phyloP scores from a whole-genome alignment of 345 rosid genomes.

The Barbarea vulgaris region DNA sequence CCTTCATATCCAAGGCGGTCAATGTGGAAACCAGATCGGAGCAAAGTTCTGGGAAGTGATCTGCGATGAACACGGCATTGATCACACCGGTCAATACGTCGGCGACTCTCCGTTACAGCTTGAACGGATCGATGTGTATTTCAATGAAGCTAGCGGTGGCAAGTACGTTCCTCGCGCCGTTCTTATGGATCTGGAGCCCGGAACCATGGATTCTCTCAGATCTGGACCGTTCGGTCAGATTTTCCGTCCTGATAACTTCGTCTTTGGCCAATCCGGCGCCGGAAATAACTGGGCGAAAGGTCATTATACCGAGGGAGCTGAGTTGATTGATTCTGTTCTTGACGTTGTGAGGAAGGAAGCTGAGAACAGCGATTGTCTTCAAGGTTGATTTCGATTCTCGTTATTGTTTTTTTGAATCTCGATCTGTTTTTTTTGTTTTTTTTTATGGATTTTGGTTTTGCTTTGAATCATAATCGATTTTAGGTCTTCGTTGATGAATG shows the following conservation, averaged over 20 bases:
- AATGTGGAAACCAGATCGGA: conserved; percentile 52
- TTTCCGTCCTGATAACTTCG: conserved; percentile 47
- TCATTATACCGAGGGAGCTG: conserved; percentile 47
- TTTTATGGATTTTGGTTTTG: background rate
- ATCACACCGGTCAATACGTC: conserved; percentile 46
- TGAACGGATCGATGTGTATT: conserved; percentile 46
- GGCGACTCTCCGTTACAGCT: conserved; percentile 47
- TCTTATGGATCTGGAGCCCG: conserved; percentile 51
- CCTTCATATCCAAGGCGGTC: conserved; percentile 49
- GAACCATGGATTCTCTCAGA: conserved; percentile 48
- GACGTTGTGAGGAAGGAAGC: conserved; percentile 48
- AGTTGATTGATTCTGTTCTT: conserved; percentile 43
- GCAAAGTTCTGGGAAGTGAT: conserved; percentile 51
- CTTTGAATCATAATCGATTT: background rate
- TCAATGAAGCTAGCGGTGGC: conserved; percentile 46
- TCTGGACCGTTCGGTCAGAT: conserved; percentile 48
- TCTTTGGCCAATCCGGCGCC: conserved; percentile 45
- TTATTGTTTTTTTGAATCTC: conserved; percentile 10
- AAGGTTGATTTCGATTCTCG: conserved; percentile 33
- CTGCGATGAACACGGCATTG: conserved; percentile 48
- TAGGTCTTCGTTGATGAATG: conserved; percentile 7
- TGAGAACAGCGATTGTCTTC: conserved; percentile 47
- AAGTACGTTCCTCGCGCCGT: conserved; percentile 47
- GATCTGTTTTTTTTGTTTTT: conserved; percentile 20
- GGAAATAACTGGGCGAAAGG: conserved; percentile 50